Conservation (phyloP, 2,329 filamentous ascomycete genomes). For the Xylariaceae sp. region DNA sequence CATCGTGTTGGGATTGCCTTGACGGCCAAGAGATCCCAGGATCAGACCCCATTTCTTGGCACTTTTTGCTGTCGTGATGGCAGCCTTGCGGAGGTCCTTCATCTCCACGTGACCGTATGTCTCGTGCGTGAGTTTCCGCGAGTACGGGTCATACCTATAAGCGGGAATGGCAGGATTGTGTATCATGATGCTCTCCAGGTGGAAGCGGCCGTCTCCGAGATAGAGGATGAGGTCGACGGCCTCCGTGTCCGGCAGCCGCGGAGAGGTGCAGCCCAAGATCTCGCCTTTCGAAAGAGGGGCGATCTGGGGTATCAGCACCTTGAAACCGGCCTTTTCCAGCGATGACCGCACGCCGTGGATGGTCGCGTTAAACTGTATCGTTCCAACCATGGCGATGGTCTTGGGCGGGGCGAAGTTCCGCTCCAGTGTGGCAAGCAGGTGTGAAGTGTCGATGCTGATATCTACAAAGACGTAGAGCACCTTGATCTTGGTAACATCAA, state of each 20-base stretch:
- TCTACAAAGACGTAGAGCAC: conserved; percentile 98
- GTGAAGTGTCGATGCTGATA: conserved; percentile 87
- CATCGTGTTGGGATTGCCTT: conserved; percentile 94
- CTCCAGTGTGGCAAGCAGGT: conserved; percentile 78
- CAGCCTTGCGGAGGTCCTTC: conserved; percentile 68
- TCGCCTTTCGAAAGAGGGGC: conserved; percentile 89
- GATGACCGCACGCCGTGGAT: conserved; percentile 75
- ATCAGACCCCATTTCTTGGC: conserved; percentile 94
- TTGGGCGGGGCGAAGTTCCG: conserved; percentile 82
- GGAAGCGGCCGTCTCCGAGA: conserved; percentile 32
- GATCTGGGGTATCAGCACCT: conserved; percentile 83
- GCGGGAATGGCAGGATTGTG: conserved; percentile 88
- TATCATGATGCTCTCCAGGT: conserved; percentile 98
- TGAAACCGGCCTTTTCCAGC: conserved; percentile 78
- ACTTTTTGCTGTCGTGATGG: conserved; percentile 65
- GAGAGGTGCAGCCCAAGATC: conserved; percentile 95
- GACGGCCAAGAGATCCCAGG: conserved; percentile 81
- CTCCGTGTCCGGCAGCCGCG: conserved; percentile 52
- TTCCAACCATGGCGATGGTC: conserved; percentile 87
- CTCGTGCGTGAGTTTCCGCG: conserved; percentile 82
- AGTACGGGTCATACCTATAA: conserved; percentile 96
- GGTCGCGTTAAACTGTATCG: conserved; percentile 97
- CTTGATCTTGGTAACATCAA: conserved; percentile 93
- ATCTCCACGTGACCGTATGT: conserved; percentile 89
- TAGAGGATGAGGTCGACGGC: conserved; percentile 51